Conservation (phyloP, 2,329 filamentous ascomycete genomes). For the Exophiala phaeomuriformis region DNA sequence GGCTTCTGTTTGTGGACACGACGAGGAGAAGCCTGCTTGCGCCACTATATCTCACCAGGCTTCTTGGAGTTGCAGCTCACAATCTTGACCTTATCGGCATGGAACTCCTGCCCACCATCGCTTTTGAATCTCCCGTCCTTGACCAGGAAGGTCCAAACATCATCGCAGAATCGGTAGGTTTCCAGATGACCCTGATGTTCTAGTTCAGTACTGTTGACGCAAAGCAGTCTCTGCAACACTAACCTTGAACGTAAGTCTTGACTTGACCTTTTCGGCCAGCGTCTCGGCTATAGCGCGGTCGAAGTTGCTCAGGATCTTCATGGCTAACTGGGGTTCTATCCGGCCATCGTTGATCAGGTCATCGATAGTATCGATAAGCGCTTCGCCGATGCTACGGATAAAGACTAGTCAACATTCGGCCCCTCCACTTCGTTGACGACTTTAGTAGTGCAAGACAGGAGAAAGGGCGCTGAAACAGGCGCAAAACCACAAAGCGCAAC, state of each 20-base stretch:
- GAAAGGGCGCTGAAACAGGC: not conserved
- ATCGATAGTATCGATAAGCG: slow-evolving; percentile 93
- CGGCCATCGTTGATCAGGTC: slow-evolving; percentile 88
- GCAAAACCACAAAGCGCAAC: not conserved
- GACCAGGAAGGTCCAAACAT: slow-evolving; percentile 99
- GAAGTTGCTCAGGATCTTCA: slow-evolving; percentile 96
- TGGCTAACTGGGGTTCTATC: slow-evolving; percentile 95
- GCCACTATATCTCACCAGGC: slow-evolving; percentile 47
- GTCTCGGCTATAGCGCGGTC: slow-evolving; percentile 89
- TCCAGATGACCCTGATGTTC: slow-evolving; percentile 77
- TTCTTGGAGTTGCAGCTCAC: slow-evolving; percentile 94
- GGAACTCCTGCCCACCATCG: slow-evolving; percentile 68
- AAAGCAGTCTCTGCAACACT: not conserved
- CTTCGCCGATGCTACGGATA: slow-evolving; percentile 69
- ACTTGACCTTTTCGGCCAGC: slow-evolving; percentile 84
- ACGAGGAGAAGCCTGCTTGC: too few relatives aligned
- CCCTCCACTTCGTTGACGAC: not conserved
- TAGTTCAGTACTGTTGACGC: not conserved
- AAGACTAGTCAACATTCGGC: slow-evolving; percentile 19
- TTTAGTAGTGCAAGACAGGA: not conserved
- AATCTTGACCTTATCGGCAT: slow-evolving; percentile 93
- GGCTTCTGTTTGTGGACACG: too few relatives aligned
- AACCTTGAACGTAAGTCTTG: slow-evolving; percentile 90
- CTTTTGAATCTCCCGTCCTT: slow-evolving; percentile 99
- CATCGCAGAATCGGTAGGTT: slow-evolving; percentile 98